Conservation (phyloP, 1,284 basidiomycete genomes). For the Xerocomus minutiporus region DNA sequence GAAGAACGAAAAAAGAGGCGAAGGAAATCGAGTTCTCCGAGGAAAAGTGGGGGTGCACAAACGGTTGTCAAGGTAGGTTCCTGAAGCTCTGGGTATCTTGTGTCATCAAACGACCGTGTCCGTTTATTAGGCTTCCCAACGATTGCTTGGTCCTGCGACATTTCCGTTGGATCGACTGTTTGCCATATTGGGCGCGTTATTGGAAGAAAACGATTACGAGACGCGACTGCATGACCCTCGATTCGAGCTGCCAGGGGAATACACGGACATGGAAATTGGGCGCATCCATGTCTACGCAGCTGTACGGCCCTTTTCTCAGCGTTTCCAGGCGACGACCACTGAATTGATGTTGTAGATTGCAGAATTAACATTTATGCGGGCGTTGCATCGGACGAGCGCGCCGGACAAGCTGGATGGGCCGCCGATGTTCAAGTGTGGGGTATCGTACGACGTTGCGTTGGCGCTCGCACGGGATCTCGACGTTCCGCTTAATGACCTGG, state of each 20-base stretch:
- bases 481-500: constrained; percentile 59
- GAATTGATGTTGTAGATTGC: constrained; percentile 47
- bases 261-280: constrained; percentile 65
- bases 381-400: constrained; percentile 64
- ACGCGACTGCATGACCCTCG: constrained; percentile 43
- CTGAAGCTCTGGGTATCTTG: background rate
- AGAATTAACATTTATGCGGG: constrained; percentile 64
- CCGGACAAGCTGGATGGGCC: constrained; percentile 66
- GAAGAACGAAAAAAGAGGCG: constrained; percentile 63
- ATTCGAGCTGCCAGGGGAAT: constrained; percentile 52
- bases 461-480: constrained; percentile 60
- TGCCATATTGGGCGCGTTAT: constrained; percentile 77
- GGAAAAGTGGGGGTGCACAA: constrained; percentile 33
- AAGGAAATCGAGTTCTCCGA: constrained; percentile 42
- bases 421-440: constrained; percentile 69
- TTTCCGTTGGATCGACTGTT: constrained; percentile 82
- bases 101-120: background rate
- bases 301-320: constrained; percentile 36
- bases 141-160: constrained; percentile 73
- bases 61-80: constrained; percentile 46
- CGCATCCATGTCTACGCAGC: constrained; percentile 54
- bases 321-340: background rate
- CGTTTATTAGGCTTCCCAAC: constrained; percentile 47
- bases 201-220: constrained; percentile 77
- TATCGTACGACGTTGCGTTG: constrained; percentile 63